Percentiles rank a stretch among this genome's conserved stretches.
Evolutionary conservation across 139 green algal genomes (phyloP).

Genomic region (Chlorella sp.): DNA sequence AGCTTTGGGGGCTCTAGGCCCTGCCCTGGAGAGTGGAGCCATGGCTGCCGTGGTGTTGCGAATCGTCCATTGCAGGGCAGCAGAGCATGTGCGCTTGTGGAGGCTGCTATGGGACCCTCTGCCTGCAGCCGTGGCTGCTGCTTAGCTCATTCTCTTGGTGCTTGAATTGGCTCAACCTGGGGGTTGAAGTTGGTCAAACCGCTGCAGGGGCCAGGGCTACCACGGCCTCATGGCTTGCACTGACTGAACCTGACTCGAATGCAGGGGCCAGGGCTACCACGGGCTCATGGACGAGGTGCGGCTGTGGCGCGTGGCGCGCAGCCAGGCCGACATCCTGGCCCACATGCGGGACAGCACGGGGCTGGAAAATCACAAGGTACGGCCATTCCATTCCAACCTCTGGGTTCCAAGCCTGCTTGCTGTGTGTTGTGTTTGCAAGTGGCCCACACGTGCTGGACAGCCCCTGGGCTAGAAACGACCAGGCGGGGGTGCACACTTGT

Average conservation of each 20-base stretch:
- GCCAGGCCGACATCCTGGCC: constrained; percentile 77
- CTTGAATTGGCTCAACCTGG: no score
- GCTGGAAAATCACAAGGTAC: constrained; percentile 53
- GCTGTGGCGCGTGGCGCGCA: constrained; percentile 70
- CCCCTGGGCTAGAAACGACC: neutral
- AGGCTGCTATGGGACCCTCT: no score
- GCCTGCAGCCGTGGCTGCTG: no score
- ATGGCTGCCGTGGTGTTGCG: no score
- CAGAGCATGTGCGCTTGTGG: no score
- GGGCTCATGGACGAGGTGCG: constrained; percentile 88
- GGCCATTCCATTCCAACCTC: no score
- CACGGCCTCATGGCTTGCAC: constrained; percentile 84
- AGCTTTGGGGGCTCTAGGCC: no score
- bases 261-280: constrained; percentile 75
- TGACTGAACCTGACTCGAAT: no score
- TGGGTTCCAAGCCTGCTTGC: neutral
- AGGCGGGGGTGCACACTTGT: neutral
- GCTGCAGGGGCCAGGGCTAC: constrained; percentile 68
- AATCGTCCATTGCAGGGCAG: no score
- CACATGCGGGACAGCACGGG: constrained; percentile 66
- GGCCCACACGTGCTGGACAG: no score
- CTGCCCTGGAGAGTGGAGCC: no score
- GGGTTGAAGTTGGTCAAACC: neutral
- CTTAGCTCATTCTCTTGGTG: no score
- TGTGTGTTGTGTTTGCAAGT: neutral